Evolutionary conservation across 2,329 filamentous ascomycete genomes (phyloP), one percentile per base, ranked within the genome.

Genomic region (Helotiales sp.): DNA sequence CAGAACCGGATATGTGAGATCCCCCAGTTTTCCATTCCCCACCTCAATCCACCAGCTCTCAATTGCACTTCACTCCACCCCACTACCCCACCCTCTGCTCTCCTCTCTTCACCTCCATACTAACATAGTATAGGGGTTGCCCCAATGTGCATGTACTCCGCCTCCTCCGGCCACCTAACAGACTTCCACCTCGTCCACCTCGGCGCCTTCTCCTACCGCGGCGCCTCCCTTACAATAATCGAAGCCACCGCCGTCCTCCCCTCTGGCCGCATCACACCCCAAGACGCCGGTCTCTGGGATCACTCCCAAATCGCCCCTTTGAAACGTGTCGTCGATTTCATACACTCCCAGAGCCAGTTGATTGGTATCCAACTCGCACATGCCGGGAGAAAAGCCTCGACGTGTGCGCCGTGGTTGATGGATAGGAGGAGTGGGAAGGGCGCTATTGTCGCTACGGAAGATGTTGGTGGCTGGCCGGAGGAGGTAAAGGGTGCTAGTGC

Each of bases 311-410:
- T 75, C 55, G 67, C 66, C 27, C 70, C 71, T 0, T 60, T 77
- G 12, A 67, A 64, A 34, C 67, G 70, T 13, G 63, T 74, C 17
- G 71, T 71, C 7, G 70, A 75, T 33, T 79, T 78, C 57, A 74
- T 78, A 1, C 80, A 81, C 65, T 61, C 60, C 3, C 79, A 82
- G 57, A 79, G 76, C 66, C 85, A 88, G 67, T 81, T 86, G 44
- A 84, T 91, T 53, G 88, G 80, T 29, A 85, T 93, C 54, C 89
- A 88, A 70, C 75, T 90, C n/a, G 85, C 75, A 1, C 87, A 90
- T 66, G 86, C 86, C 0, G 87, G 87, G 0, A 67, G 75, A 10
- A 77, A 77, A 59, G 74, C 72, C 1, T 71, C 69, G 36, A 70
- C 66, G 2, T 55, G 72, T 2, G 69, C 73, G 1, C 73, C 74